Conservation (phyloP, 2,329 filamentous ascomycete genomes). For the Ophiostoma pallidulum region DNA sequence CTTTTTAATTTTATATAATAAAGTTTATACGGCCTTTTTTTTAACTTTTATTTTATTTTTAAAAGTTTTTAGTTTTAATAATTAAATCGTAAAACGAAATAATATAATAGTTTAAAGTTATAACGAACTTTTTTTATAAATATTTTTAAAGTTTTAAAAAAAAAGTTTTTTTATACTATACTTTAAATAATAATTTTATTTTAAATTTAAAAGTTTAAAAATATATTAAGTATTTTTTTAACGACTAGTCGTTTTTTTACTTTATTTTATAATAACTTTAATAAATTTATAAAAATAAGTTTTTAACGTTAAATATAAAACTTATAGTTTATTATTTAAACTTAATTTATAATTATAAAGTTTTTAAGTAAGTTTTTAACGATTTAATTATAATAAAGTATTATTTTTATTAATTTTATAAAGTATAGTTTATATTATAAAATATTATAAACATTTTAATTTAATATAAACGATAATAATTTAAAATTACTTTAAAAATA, state of each 20-base stretch:
- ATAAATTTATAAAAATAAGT: too few species aligned
- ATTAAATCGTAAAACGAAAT: background rate
- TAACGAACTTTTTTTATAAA: background rate
- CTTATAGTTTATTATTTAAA: background rate
- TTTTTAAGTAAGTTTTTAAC: too few species aligned
- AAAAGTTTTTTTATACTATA: background rate
- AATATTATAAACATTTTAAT: too few species aligned
- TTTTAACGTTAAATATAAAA: background rate
- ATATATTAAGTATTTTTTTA: background rate
- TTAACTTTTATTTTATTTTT: too few species aligned
- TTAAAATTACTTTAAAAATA: too few species aligned
- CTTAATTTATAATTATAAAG: background rate
- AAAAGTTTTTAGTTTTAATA: background rate
- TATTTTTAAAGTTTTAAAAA: background rate
- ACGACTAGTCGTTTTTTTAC: background rate
- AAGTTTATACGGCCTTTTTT: too few species aligned
- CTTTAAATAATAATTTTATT: background rate
- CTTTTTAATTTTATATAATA: too few species aligned
- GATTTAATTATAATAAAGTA: too few species aligned
- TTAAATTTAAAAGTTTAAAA: background rate
- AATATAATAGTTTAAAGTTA: background rate
- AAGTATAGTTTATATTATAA: too few species aligned
- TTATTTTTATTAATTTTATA: too few species aligned
- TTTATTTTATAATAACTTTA: too few species aligned
- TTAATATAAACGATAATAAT: too few species aligned